Evolutionary conservation across 805 yeast species (phyloP), one percentile per base, ranked within the genome.

Genomic region (Starmerella stigmatis): DNA sequence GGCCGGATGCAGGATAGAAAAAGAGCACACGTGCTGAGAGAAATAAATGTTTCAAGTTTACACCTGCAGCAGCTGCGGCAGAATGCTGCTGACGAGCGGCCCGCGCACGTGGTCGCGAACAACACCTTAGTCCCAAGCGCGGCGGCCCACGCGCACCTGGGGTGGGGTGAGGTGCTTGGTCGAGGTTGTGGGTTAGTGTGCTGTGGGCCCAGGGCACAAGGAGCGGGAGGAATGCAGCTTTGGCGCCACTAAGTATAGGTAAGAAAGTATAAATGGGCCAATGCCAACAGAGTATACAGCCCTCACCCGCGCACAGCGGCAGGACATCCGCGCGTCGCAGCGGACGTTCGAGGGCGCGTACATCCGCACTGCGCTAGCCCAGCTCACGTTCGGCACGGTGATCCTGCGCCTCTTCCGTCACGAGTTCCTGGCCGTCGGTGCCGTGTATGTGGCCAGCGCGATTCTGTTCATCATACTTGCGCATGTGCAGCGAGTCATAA

Each of bases 341-440:
- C 62, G 94, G 46, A 83, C 94, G 0, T 83, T 81, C 56, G 92
- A 83, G 57, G 94, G 94, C 0, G 88, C 94, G 1, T 83, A 84
- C 57, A 68, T 80, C 21, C 63, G 94, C 43, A 75, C 88, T 0
- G 81, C 88, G 17, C 64, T 84, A 25, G 79, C 83, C 17, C 72
- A 79, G 43, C 61, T 84, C 23, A 72, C 86, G 10, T 79, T 84
- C 55, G 70, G 83, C 3, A 64, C 81, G 26, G 63, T 81, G 45
- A 71, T 82, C 15, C 68, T 82, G 53, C 78, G 80, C 59, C 61
- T 82, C 30, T 82, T 82, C 59, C 67, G 76, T 5, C 64, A 60
- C 31, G 83, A 78, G 53, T 81, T 80, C 57, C 62, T 79, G 42
- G 77, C 81, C 1, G 67, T 82, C 10, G 89, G 86, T 1, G 67